Conservation (phyloP, 1,139 yeast genomes). For the Kodamaea derodonti region DNA sequence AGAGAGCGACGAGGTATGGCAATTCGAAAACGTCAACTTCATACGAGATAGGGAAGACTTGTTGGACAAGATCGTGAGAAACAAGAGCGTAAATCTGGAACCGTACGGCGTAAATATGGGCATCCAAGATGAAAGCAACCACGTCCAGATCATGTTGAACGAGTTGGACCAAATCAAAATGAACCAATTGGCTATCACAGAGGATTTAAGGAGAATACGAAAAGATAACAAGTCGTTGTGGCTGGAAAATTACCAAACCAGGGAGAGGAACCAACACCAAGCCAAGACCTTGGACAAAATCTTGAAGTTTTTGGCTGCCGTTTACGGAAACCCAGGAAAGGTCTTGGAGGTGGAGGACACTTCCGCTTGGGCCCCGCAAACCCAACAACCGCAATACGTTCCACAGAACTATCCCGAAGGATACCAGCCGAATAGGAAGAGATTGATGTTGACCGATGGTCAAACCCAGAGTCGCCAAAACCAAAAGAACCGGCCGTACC, state of each 20-base stretch:
- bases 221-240: slow-evolving; percentile 87
- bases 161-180: slow-evolving; percentile 76
- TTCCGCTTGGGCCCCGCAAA: slow-evolving; percentile 19
- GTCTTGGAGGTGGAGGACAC: slow-evolving; percentile 32
- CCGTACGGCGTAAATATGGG: slow-evolving; percentile 9
- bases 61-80: slow-evolving; percentile 61
- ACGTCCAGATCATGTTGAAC: slow-evolving; percentile 52
- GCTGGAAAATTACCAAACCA: slow-evolving; percentile 79
- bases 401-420: slow-evolving; percentile 7
- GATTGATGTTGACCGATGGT: slow-evolving; percentile 40
- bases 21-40: slow-evolving; percentile 80
- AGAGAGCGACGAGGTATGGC: slow-evolving; percentile 54
- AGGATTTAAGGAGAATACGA: slow-evolving; percentile 76
- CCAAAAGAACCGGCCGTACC: background rate
- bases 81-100: slow-evolving; percentile 26
- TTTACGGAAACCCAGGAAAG: slow-evolving; percentile 67
- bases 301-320: slow-evolving; percentile 77
- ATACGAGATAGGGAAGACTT: slow-evolving; percentile 67
- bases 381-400: slow-evolving; percentile 7
- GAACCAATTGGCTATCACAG: slow-evolving; percentile 77
- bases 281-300: slow-evolving; percentile 86
- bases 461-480: slow-evolving; percentile 12
- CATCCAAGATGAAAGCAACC: slow-evolving; percentile 2
- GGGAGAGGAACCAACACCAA: slow-evolving; percentile 84
- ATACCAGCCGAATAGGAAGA: slow-evolving; percentile 19